These are phyloP conservation scores for Decorospora gaudefroyi DNA, from an alignment of 2,329 filamentous ascomycete species.

Conservation along the genomic window DNA sequence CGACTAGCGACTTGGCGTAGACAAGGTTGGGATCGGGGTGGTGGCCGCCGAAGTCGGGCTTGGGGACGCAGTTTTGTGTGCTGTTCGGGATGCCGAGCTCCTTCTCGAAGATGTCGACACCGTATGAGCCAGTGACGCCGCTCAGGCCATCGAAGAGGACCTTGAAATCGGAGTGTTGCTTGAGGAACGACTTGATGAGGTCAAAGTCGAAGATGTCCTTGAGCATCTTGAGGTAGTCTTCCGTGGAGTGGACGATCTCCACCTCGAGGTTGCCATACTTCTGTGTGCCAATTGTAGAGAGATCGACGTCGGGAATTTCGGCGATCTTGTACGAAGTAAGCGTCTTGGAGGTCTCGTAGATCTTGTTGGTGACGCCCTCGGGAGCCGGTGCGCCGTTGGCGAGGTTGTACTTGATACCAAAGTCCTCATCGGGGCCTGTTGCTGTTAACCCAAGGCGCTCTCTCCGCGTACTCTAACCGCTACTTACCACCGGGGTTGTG, in stretches of 20 bases:
- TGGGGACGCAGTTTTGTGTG: conserved; percentile 90
- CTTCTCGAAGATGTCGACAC: conserved; percentile 89
- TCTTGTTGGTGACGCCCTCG: conserved; percentile 97
- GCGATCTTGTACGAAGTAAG: conserved; percentile 91
- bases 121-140: conserved; percentile 95
- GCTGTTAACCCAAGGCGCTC: conserved; percentile 7
- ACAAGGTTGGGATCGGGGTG: conserved; percentile 98
- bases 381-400: conserved; percentile 94
- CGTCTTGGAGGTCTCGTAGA: conserved; percentile 87
- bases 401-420: conserved; percentile 99
- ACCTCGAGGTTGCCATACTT: conserved; percentile 87
- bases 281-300: conserved; percentile 78
- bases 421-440: conserved; percentile 86
- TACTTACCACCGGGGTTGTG: conserved; percentile 93
- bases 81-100: conserved; percentile 83
- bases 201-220: conserved; percentile 99
- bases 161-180: conserved; percentile 87
- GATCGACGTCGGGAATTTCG: conserved; percentile 84
- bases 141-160: conserved; percentile 93
- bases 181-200: conserved; percentile 92
- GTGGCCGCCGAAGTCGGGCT: conserved; percentile 93
- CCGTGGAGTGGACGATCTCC: conserved; percentile 89
- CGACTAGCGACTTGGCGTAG: conserved; percentile 92
- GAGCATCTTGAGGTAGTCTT: conserved; percentile 91
- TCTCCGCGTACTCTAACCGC: neutral